Evolutionary conservation across 2,329 filamentous ascomycete species (phyloP), one percentile per base, ranked within the genome.

Genomic region (Fusarium tricinctum): DNA sequence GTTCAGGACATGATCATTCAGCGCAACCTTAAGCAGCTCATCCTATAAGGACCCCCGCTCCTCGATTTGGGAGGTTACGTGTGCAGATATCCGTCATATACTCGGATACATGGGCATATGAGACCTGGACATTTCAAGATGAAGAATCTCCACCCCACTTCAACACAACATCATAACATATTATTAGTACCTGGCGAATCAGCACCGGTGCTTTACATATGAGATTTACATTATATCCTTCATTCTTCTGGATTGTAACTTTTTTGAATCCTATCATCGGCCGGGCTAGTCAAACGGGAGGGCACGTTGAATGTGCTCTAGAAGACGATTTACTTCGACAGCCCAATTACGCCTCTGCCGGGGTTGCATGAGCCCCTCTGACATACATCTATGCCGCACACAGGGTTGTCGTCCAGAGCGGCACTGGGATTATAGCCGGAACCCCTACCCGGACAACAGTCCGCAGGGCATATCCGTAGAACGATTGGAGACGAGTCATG

Each of bases 1-100:
- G 92, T 95, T 56, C 92, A 95, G 80, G 92, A 95, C 78, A 95
- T 93, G 89, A 92, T 94, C 74, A 93, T 94, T 74, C 91, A 94
- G 80, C 91, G 91, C 77, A 94, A 94, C 78, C 84, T 94, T 57
- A 92, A 93, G 81, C 90, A 91, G 80, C 83, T 94, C 74, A 92
- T 94, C 65, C 68, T 79, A 66, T 79, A 73, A 73, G 58, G 46
- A 64, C 65, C 54, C 23, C 22, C 13, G 23, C 10, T 40, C 33
- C 32, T 42, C 45, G 22, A 45, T 13, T 49, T 23, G 48, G 28
- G 38, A 54, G 43, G 53, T 55, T 39, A 22, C 40, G 43, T 58
- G 28, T 40, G 40, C 38, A 56, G 22, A 45, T 22, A 47, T 38
- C 28, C 23, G 28, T 33, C 38, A 44, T 58, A 30, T 50, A 23